Evolutionary conservation across 202 grass and related monocot species (phyloP).

Genomic region (Musa balbisiana): DNA sequence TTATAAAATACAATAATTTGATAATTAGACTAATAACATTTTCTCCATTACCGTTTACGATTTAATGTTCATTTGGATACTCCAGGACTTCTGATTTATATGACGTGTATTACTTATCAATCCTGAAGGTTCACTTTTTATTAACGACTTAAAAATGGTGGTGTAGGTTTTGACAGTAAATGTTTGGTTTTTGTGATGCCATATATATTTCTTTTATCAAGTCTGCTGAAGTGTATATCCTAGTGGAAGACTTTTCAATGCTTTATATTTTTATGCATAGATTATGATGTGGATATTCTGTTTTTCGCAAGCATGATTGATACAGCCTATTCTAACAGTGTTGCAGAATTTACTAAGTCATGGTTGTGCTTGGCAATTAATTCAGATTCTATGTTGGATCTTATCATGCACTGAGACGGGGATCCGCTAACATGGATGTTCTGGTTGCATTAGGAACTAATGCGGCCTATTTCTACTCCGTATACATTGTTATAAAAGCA

Average conservation of each 20-base stretch:
- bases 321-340: neutral
- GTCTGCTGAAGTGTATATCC: neutral
- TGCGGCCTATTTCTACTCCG: conserved; percentile 94
- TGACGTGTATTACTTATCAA: neutral
- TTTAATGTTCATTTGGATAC: neutral
- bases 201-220: neutral
- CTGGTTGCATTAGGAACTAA: conserved; percentile 96
- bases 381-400: conserved; percentile 87
- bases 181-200: neutral
- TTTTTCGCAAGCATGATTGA: neutral
- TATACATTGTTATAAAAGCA: conserved; percentile 77
- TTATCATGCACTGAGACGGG: conserved; percentile 85
- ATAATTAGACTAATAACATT: neutral
- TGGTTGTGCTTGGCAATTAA: conserved; percentile 18
- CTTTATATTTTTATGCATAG: neutral
- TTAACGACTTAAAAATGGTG: neutral
- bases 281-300: neutral
- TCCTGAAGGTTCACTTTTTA: neutral
- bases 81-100: neutral
- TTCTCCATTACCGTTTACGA: neutral
- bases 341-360: neutral
- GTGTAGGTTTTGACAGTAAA: neutral
- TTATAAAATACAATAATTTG: neutral
- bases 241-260: neutral
- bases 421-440: conserved; percentile 97